phyloP scores from a whole-genome alignment of 768 basidiomycete species.

The Amanita inopinata region DNA sequence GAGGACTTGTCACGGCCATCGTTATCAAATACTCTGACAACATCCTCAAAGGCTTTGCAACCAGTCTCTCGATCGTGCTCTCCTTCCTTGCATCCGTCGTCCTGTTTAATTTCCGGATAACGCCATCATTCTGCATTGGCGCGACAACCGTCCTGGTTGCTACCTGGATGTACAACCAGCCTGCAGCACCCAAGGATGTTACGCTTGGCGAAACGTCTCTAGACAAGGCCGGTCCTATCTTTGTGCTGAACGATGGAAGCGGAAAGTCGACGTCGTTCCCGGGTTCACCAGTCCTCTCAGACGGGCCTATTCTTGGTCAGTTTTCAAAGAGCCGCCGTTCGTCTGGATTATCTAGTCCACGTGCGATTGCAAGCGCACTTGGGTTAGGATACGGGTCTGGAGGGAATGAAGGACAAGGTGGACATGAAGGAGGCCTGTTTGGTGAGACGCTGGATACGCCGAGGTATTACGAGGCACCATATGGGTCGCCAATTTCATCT shows the following conservation, averaged over 20 bases:
- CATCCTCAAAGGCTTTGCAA: conserved; percentile 96
- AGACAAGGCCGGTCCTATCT: conserved; percentile 7
- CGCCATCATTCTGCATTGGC: conserved; percentile 79
- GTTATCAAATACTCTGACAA: conserved; percentile 98
- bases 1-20: conserved; percentile 87
- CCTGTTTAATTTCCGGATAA: conserved; percentile 86
- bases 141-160: conserved; percentile 77
- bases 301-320: conserved; percentile 53
- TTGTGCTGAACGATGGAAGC: conserved; percentile 2
- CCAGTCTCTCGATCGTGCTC: conserved; percentile 85
- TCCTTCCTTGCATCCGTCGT: conserved; percentile 91
- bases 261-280: conserved; percentile 20
- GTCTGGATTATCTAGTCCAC: conserved; percentile 37
- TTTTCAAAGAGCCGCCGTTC: conserved; percentile 30
- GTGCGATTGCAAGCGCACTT: conserved; percentile 40
- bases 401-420: conserved; percentile 14
- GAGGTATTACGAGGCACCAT: conserved; percentile 29
- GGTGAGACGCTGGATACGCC: conserved; percentile 24
- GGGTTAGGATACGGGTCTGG: conserved; percentile 20
- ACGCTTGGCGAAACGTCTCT: conserved; percentile 13
- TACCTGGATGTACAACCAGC: conserved; percentile 94
- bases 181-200: conserved; percentile 18
- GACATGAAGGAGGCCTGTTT: conserved; percentile 11
- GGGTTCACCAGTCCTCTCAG: conserved; percentile 29
- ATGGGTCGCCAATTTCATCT: conserved; percentile 32